Base-by-base conservation (phyloP, 441 rosid genomes). In the Corymbia citriodora region DNA sequence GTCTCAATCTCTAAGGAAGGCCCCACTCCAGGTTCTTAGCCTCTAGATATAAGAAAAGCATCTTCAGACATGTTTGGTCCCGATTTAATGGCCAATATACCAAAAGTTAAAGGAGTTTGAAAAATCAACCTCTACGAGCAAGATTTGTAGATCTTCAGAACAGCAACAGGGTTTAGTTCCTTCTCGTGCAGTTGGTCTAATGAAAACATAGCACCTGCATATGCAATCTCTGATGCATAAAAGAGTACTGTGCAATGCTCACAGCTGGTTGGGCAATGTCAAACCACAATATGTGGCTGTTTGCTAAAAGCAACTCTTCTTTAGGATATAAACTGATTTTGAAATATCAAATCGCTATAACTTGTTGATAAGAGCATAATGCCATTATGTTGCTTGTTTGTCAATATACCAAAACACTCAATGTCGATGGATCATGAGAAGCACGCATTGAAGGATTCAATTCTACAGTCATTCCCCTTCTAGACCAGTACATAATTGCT, bases 81-180 rank as follows among this genome's bases (percentile, higher is more conserved):
- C 68, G 21, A 31, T 36, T 61, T 31, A 87, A 55, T 87, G 88
- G 88, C 88, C 88, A 50, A 87, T n/a, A 55, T 29, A 55, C 88
- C 88, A 87, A 55, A 87, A 87, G 50, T 87, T 27, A 87, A 55
- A 87, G 54, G 68, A 87, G 88, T 14, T 87, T 55, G 48, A 61
- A 87, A 55, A 87, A 61, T 87, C 88, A 57, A 87, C 88, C 88
- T 87, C 88, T 87, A 87, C n/a, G 88, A 36, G 88, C 68, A 87
- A 87, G 88, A 55, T 87, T 61, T 87, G 88, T 87, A 87, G 88
- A 87, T 87, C 88, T 87, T 87, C 68, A 87, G 88, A 55, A 87
- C 88, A 87, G 88, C 88, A 87, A 87, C 88, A 23, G 70, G 88
- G 68, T 55, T 61, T 87, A 87, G 88, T 55, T 55, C 88, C 88